Base-by-base conservation (phyloP, 2,329 filamentous ascomycete species). In the Eurotiales sp. region DNA sequence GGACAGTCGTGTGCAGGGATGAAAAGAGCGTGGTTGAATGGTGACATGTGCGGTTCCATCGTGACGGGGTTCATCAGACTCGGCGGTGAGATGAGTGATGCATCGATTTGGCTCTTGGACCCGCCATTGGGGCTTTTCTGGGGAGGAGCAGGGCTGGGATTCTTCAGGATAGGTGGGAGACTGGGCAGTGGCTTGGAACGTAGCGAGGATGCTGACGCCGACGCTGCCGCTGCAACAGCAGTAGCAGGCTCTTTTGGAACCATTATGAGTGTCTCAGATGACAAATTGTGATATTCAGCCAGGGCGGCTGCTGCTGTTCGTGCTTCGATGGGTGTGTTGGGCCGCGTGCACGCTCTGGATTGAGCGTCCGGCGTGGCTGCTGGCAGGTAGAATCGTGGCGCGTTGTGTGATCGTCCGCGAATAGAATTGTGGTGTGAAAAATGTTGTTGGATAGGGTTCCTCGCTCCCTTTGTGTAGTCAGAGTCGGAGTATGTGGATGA, bases 21-120 rank as follows among this genome's bases (percentile, higher is more conserved):
- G 47, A 71, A 71, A n/a, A 71, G 55, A 19, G 68, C 65, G 53
- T 69, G 65, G 29, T 71, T 68, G 29, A 71, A 70, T 34, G 68
- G 67, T 2, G 67, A 64, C 11, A 61, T 60, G 49, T 71, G 68
- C 6, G 68, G 68, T 48, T 71, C 68, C 58, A 67, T 61, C 1
- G 68, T 71, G 2, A 70, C 65, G 0, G 67, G 68, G 46, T 71
- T 68, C 51, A 70, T 66, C 34, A 68, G 57, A 45, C 61, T 61
- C 3, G 68, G 68, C 19, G 68, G 64, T 3, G 68, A 71, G 42
- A 71, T 71, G 64, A 69, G 69, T 0, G 67, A 70, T 4, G 67
- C 58, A 23, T 70, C 67, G 32, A 71, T 63, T 3, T 64, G 61
- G 41, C 64, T 58, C 1, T 65, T 61, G 1, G 58, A 54, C 23